Evolutionary conservation across 1,139 yeast species (phyloP), one percentile per base, ranked within the genome.

Genomic region (Hemisphaericaspora lyxosophila): DNA sequence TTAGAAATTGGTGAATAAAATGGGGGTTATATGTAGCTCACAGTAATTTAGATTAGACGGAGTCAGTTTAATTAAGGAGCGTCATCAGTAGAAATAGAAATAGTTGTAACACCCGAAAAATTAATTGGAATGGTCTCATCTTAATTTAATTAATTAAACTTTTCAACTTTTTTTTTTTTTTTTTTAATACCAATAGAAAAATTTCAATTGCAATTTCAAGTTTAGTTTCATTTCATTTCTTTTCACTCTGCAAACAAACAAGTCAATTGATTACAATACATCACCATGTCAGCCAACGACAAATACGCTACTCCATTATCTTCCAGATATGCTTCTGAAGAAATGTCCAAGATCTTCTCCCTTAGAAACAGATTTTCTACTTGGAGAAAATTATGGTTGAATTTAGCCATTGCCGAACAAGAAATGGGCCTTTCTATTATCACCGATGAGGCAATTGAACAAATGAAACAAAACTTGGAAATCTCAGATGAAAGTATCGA

Each of bases 351-450:
- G 54, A 75, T 92, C 59, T 92, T 92, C 75, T 90, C 97, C 35
- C 70, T 85, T 59, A 82, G 96, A 70, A 90, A 86, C 70, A 80
- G 99, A 62, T 92, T 85, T 66, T 85, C 96, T 38, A 92, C 98
- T 36, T 92, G 99, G 99, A 85, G 99, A 76, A 87, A 87, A 66
- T 78, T 92, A 51, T 92, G 99, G 99, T 79, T 82, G 59, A 89
- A 87, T 61, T 75, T 92, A 53, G 99, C 99, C 51, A 83, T 85
- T 60, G 98, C 98, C 46, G 98, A 92, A 70, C 75, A 88, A 65
- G 87, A 88, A 60, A 78, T 89, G 35, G 98, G 98, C 4, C 76
- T 92, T 46, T 71, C 73, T 39, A 81, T 90, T 43, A 83, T 92
- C 60, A 78, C 92, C 29, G 95, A 89, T 52, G 94, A 87, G 59